A percentile compares a stretch with the other conserved stretches of the same genome.
phyloP scores from a whole-genome alignment of 2,329 filamentous ascomycete genomes.

The Calonectria pauciramosa region DNA sequence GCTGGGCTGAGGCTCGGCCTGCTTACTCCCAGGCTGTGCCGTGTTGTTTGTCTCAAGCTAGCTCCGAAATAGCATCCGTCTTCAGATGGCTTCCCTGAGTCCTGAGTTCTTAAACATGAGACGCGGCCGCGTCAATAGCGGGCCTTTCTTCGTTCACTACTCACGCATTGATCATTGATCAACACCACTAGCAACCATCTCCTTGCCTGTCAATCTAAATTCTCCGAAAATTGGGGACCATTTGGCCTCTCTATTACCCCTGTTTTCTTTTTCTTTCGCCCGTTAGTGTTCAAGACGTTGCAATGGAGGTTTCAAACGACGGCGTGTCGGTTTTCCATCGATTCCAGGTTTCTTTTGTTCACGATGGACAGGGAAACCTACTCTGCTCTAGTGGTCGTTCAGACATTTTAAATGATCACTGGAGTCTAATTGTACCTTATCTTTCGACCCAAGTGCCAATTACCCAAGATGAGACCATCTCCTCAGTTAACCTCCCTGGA shows the following conservation, averaged over 20 bases:
- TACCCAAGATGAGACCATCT: background rate
- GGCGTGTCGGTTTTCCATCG: background rate
- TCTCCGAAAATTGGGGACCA: background rate
- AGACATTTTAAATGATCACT: background rate
- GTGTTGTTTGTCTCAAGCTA: background rate
- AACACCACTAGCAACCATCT: background rate
- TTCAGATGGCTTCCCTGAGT: background rate
- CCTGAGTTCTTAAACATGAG: background rate
- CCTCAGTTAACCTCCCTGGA: background rate
- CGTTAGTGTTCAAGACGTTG: background rate
- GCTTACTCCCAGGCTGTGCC: background rate
- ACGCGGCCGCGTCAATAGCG: background rate
- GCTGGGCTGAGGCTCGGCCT: background rate
- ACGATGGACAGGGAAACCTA: background rate
- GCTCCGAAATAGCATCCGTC: background rate
- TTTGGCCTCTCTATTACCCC: no score
- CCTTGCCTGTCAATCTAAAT: background rate
- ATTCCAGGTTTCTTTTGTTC: background rate
- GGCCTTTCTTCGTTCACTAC: background rate
- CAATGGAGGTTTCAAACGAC: slow-evolving; percentile 1
- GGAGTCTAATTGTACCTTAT: background rate
- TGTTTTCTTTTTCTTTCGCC: no score
- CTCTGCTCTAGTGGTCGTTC: background rate
- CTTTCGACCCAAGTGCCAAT: background rate
- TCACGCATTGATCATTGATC: background rate